These are phyloP conservation scores for Ceratobasidium sp. DNA, from an alignment of 1,284 basidiomycete genomes.

Conservation along the genomic window DNA sequence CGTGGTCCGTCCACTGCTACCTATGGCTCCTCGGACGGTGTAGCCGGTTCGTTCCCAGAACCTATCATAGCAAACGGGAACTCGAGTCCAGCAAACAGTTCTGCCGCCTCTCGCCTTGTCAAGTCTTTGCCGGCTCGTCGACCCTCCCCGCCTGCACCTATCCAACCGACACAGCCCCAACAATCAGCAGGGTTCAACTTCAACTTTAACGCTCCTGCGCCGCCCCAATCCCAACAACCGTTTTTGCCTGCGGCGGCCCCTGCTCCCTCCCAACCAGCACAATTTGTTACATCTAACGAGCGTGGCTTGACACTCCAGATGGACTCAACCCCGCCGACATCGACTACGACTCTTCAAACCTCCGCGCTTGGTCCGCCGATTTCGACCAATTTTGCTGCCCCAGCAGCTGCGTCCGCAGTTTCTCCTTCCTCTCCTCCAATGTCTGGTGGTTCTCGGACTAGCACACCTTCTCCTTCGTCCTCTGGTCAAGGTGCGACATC, in stretches of 20 bases:
- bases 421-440: slow-evolving; percentile 11
- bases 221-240: neutral
- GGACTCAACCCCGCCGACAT: neutral
- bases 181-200: slow-evolving; percentile 1
- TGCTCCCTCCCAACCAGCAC: neutral
- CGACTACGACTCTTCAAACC: slow-evolving; percentile 6
- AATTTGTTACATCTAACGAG: slow-evolving; percentile 36
- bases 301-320: slow-evolving; percentile 29
- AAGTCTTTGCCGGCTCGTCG: slow-evolving; percentile 22
- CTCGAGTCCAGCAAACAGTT: slow-evolving; percentile 4
- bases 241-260: neutral
- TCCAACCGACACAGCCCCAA: slow-evolving; percentile 3
- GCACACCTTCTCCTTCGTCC: slow-evolving; percentile 1
- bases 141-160: neutral
- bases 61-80: neutral
- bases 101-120: slow-evolving; percentile 5
- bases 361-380: neutral
- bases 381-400: neutral
- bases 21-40: slow-evolving; percentile 3
- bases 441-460: neutral
- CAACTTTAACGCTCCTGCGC: slow-evolving; percentile 4
- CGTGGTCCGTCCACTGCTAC: slow-evolving; percentile 20
- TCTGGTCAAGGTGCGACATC: slow-evolving; percentile 4
- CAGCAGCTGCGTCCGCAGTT: neutral
- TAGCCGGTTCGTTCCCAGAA: neutral